Percentiles rank a stretch among this genome's conserved stretches.
Evolutionary conservation across 2,329 filamentous ascomycete species (phyloP).

Genomic region (Penicillium sclerotigenum): DNA sequence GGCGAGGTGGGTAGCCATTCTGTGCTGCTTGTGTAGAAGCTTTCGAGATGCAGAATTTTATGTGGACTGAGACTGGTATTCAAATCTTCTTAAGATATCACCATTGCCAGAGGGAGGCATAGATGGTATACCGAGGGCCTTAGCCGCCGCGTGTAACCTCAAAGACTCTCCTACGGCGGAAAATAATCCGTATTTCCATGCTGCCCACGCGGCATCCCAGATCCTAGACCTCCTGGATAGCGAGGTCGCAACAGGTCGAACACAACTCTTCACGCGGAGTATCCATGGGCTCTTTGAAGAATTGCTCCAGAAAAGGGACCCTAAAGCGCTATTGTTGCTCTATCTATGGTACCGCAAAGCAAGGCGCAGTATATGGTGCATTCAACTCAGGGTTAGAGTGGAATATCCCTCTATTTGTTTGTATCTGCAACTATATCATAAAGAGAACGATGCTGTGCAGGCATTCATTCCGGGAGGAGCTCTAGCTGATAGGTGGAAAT

Average conservation of each 20-base stretch:
- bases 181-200: neutral
- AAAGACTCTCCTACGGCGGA: neutral
- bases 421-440: conserved; percentile 30
- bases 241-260: neutral
- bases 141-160: neutral
- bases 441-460: neutral
- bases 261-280: neutral
- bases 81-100: neutral
- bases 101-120: neutral
- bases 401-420: conserved; percentile 44
- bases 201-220: neutral
- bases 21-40: neutral
- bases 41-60: neutral
- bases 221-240: neutral
- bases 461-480: neutral
- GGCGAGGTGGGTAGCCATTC: conserved; percentile 43
- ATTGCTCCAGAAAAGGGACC: conserved; percentile 27
- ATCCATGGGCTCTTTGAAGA: neutral
- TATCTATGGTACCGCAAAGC: conserved; percentile 47
- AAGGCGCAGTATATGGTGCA: conserved; percentile 45
- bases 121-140: neutral
- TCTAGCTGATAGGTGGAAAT: neutral
- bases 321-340: conserved; percentile 41
- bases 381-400: conserved; percentile 42
- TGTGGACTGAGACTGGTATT: neutral